Evolutionary conservation across 768 basidiomycete species (phyloP).

Genomic region (Suillus paluster): DNA sequence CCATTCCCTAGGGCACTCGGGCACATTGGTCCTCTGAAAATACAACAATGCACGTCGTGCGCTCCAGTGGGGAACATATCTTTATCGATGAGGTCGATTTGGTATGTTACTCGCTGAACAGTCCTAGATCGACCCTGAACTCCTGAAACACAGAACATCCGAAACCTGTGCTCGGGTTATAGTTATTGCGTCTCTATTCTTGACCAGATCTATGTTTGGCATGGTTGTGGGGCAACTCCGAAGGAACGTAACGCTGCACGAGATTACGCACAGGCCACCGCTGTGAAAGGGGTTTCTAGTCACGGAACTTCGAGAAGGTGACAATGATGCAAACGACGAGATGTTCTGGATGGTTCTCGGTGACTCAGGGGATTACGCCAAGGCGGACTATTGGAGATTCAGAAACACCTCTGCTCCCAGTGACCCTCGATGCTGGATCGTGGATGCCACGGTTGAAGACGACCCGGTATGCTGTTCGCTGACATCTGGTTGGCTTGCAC

Average conservation of each 20-base stretch:
- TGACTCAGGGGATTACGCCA: slow-evolving; percentile 67
- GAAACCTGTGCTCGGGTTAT: slow-evolving; percentile 82
- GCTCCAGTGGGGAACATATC: slow-evolving; percentile 52
- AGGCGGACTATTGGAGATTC: slow-evolving; percentile 86
- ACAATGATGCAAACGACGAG: slow-evolving; percentile 64
- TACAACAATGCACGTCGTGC: slow-evolving; percentile 79
- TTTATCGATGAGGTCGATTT: slow-evolving; percentile 76
- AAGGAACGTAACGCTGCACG: slow-evolving; percentile 66
- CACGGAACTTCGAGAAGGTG: slow-evolving; percentile 67
- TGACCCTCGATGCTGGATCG: slow-evolving; percentile 64
- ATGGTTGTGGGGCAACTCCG: slow-evolving; percentile 69
- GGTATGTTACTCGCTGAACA: slow-evolving; percentile 41
- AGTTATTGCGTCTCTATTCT: slow-evolving; percentile 79
- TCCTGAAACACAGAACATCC: slow-evolving; percentile 48
- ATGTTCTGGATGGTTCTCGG: slow-evolving; percentile 90
- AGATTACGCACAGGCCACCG: slow-evolving; percentile 58
- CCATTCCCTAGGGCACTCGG: slow-evolving; percentile 58
- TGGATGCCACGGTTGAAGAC: slow-evolving; percentile 44
- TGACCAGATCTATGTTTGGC: slow-evolving; percentile 78
- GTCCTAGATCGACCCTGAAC: slow-evolving; percentile 10
- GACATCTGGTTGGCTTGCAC: slow-evolving; percentile 2
- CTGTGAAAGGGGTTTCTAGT: slow-evolving; percentile 42
- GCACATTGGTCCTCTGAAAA: slow-evolving; percentile 80
- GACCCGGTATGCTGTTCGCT: slow-evolving; percentile 44
- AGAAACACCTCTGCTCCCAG: slow-evolving; percentile 43